phyloP scores from a whole-genome alignment of 2,329 filamentous ascomycete species.

The Xylaria sp. region DNA sequence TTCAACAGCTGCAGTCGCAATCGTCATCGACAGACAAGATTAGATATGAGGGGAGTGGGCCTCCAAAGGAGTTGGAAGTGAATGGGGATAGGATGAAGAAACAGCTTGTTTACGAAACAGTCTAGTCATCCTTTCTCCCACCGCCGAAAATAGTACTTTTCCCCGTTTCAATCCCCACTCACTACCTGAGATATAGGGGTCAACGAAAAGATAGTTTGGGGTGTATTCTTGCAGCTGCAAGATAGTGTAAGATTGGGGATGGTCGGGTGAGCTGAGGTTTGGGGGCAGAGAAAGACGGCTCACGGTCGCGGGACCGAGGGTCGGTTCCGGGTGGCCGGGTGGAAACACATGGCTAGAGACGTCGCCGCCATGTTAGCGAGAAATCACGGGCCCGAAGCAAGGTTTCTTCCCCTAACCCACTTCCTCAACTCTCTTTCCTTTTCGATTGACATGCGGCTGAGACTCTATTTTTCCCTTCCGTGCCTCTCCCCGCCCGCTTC shows the following conservation, averaged over 20 bases:
- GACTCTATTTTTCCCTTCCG: background rate
- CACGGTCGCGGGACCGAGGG: conserved; percentile 13
- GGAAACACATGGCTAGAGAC: background rate
- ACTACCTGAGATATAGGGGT: background rate
- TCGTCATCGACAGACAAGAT: background rate
- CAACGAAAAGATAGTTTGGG: background rate
- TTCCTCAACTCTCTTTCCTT: background rate
- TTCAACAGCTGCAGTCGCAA: background rate
- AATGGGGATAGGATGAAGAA: background rate
- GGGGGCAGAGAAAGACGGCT: conserved; percentile 1
- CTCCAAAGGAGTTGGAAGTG: background rate
- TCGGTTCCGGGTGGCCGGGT: conserved; percentile 21
- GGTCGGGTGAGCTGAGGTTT: background rate
- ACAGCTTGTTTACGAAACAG: conserved; percentile 2
- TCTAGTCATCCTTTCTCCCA: background rate
- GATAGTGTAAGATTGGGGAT: background rate
- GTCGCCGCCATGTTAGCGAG: background rate
- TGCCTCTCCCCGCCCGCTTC: too few relatives aligned
- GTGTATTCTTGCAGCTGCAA: background rate
- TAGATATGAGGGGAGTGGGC: background rate
- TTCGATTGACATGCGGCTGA: background rate
- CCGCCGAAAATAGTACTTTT: background rate
- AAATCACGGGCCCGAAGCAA: conserved; percentile 10
- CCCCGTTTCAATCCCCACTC: background rate
- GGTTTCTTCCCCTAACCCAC: background rate